phyloP scores from a whole-genome alignment of 208 protist species.

The Acanthamoeba triangularis region DNA sequence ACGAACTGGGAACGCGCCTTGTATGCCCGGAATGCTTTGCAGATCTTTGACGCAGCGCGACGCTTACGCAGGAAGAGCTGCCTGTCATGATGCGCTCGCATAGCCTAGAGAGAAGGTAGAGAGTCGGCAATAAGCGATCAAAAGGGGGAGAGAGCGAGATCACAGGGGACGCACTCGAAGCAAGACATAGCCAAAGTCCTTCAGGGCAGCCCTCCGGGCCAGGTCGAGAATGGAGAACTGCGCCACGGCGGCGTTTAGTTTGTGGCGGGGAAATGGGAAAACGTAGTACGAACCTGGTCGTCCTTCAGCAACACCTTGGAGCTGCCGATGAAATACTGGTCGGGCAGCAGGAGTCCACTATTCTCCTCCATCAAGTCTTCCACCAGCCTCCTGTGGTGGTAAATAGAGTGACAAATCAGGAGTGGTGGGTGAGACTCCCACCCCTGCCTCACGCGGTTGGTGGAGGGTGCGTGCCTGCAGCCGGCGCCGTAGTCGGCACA shows the following conservation, averaged over 20 bases:
- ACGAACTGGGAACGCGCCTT: background rate
- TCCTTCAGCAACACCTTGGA: constrained; percentile 45
- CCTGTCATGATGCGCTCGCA: background rate
- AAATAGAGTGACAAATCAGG: background rate
- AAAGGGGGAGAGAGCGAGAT: no score
- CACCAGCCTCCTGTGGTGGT: background rate
- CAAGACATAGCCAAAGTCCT: background rate
- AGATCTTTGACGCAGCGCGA: background rate
- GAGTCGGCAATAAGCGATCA: background rate
- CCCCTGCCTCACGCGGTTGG: no score
- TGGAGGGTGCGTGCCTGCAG: background rate
- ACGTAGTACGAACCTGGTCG: background rate
- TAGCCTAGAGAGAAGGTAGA: background rate
- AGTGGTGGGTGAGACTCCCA: background rate
- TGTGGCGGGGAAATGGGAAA: no score
- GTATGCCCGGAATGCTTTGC: background rate
- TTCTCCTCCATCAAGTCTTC: background rate
- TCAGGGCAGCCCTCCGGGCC: background rate
- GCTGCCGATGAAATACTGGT: background rate
- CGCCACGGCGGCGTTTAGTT: no score
- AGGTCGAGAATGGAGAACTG: background rate
- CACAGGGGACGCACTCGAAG: background rate
- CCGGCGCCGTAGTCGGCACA: background rate
- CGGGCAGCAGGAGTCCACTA: background rate
- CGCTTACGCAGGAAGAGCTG: background rate